Base-by-base conservation (phyloP, 805 yeast genomes). In the Yamadazyma sp. region DNA sequence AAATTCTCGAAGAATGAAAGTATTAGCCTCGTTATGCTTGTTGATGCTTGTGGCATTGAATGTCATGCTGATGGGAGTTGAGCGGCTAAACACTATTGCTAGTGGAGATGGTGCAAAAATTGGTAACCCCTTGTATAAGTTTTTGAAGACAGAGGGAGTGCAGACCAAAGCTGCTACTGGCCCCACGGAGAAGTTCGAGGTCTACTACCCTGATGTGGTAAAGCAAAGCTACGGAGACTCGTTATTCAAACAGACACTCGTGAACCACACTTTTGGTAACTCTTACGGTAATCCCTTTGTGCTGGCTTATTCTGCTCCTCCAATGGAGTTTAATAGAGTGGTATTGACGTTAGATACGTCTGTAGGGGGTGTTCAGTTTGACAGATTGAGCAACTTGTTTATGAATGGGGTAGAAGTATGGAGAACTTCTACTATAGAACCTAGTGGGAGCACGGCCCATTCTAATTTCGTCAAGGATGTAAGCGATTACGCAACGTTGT, bases 351-450 rank as follows among this genome's bases (percentile, higher is more conserved):
- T 82, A 35, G 67, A 75, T 36, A 77, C 80, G 7, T 54, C 71
- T 10, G 78, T 75, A 5, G 62, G 59, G 26, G 85, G 85, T 6
- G 71, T 76, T 10, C 88, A 82, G 53, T 80, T 76, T 47, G 87
- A 82, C 51, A 61, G 88, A 42, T 60, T 82, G 46, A 80, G 80
- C 12, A 82, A 82, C 54, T 64, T 85, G 31, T 81, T 73, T 48
- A 57, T 84, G 21, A 70, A 71, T 40, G 85, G 80, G 21, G 66
- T 72, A 11, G 84, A 84, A 45, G 63, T 87, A 26, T 87, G 95
- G 95, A 75, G 95, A 59, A 80, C 87, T 1, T 82, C 91, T 2
- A 88, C 95, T 2, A 79, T 40, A 59, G 81, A 49, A 59, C 95
- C 95, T 3, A 63, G 66, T 31, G 57, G 62, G 29, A 54, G 52